Evolutionary conservation across 2,329 filamentous ascomycete genomes (phyloP).

Genomic region (Neonectria coccinea): DNA sequence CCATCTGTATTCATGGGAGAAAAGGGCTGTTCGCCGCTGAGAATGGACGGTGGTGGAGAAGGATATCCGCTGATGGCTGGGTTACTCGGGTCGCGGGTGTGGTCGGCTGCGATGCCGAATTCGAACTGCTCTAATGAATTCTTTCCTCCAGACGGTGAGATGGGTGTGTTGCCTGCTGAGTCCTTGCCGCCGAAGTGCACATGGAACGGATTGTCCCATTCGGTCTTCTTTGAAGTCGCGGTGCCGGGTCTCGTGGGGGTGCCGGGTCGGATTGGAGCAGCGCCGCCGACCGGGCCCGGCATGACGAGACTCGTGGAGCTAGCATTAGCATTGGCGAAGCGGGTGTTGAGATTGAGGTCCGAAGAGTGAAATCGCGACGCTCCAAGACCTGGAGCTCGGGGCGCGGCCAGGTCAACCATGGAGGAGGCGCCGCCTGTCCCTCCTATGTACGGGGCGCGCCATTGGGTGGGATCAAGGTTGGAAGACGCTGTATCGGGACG

Average conservation of each 20-base stretch:
- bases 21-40: conserved; percentile 45
- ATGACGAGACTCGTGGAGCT: conserved; percentile 52
- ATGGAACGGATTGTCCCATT: conserved; percentile 62
- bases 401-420: conserved; percentile 58
- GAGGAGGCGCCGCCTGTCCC: conserved; percentile 56
- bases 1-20: conserved; percentile 38
- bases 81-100: conserved; percentile 19
- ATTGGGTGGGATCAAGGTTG: conserved; percentile 42
- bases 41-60: conserved; percentile 54
- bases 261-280: conserved; percentile 37
- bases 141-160: conserved; percentile 43
- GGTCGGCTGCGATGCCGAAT: conserved; percentile 45
- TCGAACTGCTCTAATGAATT: conserved; percentile 58
- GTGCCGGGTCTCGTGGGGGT: conserved; percentile 52
- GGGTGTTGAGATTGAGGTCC: conserved; percentile 54
- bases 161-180: conserved; percentile 42
- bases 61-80: conserved; percentile 47
- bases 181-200: conserved; percentile 56
- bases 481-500: conserved; percentile 58
- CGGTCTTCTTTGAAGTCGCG: conserved; percentile 50
- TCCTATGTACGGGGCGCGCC: conserved; percentile 50
- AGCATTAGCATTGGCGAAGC: conserved; percentile 48
- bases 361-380: conserved; percentile 50
- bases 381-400: conserved; percentile 43
- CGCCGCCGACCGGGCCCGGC: conserved; percentile 49